Evolutionary conservation across 805 yeast species (phyloP).

Genomic region (Candida berthetii): DNA sequence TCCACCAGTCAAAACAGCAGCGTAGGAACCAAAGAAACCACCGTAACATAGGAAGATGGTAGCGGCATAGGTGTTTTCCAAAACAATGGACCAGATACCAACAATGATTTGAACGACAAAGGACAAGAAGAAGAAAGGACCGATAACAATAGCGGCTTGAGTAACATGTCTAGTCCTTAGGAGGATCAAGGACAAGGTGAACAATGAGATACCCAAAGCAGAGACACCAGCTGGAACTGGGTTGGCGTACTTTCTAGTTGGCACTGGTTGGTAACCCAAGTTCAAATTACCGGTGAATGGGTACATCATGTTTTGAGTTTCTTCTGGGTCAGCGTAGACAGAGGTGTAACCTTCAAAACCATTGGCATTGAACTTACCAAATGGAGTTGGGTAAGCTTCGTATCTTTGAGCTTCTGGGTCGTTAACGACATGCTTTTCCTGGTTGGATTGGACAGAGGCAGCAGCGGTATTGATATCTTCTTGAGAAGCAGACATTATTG

Average conservation of each 20-base stretch:
- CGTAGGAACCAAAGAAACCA: conserved; percentile 48
- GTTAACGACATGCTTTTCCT: not conserved
- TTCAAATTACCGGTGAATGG: conserved; percentile 51
- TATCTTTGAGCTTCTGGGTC: not conserved
- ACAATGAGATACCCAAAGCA: conserved; percentile 40
- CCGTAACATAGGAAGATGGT: conserved; percentile 48
- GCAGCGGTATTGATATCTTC: conserved; percentile 3
- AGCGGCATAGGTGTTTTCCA: conserved; percentile 52
- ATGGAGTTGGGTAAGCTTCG: conserved; percentile 2
- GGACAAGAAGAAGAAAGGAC: conserved; percentile 41
- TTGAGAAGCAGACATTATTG: conserved; percentile 1
- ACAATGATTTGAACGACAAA: conserved; percentile 44
- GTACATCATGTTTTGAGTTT: conserved; percentile 1
- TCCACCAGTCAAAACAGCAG: conserved; percentile 35
- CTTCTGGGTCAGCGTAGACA: not conserved
- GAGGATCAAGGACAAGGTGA: conserved; percentile 39
- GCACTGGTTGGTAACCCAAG: conserved; percentile 29
- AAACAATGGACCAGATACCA: conserved; percentile 43
- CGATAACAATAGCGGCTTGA: conserved; percentile 35
- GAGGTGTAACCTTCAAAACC: conserved; percentile 2
- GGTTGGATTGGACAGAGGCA: not conserved
- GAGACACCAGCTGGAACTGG: conserved; percentile 51
- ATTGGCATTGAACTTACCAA: conserved; percentile 3
- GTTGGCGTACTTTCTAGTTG: conserved; percentile 22
- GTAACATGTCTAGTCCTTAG: conserved; percentile 41